Evolutionary conservation across 23 red algal genomes (phyloP).

Genomic region (Gracilariopsis chorda): DNA sequence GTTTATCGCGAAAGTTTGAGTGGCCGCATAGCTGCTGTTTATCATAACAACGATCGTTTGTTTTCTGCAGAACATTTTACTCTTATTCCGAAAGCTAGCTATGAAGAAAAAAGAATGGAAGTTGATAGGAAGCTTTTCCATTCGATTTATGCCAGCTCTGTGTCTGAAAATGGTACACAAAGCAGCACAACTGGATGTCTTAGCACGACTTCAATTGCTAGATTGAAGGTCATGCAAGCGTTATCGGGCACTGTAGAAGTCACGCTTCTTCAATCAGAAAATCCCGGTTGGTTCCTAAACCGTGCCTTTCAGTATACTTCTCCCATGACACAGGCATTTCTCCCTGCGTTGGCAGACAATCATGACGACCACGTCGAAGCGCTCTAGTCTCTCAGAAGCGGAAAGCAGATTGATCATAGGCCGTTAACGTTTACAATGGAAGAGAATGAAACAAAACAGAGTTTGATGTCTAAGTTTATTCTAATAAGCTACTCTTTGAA

Average conservation of each 20-base stretch:
- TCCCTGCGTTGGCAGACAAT: not conserved
- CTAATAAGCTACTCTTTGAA: not conserved
- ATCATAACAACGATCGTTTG: not conserved
- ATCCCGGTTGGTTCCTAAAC: not conserved
- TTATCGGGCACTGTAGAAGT: not conserved
- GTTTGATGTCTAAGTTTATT: not conserved
- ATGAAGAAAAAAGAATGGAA: not conserved
- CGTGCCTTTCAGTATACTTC: slow-evolving; percentile 17
- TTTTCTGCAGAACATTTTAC: not conserved
- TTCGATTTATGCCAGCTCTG: not conserved
- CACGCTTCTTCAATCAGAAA: not conserved
- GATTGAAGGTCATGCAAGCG: not conserved
- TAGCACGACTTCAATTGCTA: not conserved
- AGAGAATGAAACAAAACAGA: not conserved
- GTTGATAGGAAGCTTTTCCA: not conserved
- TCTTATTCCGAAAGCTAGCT: not conserved
- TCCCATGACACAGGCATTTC: not conserved
- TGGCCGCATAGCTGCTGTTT: slow-evolving; percentile 3
- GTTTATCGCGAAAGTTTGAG: slow-evolving; percentile 29
- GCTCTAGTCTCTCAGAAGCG: not conserved
- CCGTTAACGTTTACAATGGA: not conserved
- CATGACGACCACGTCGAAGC: not conserved
- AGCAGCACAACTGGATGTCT: not conserved
- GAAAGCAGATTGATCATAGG: not conserved
- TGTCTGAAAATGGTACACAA: too few species aligned